Percentiles rank a stretch among this genome's conserved stretches.
Conservation (phyloP, 129 eudicot genomes). For the Lactuca saligna region DNA sequence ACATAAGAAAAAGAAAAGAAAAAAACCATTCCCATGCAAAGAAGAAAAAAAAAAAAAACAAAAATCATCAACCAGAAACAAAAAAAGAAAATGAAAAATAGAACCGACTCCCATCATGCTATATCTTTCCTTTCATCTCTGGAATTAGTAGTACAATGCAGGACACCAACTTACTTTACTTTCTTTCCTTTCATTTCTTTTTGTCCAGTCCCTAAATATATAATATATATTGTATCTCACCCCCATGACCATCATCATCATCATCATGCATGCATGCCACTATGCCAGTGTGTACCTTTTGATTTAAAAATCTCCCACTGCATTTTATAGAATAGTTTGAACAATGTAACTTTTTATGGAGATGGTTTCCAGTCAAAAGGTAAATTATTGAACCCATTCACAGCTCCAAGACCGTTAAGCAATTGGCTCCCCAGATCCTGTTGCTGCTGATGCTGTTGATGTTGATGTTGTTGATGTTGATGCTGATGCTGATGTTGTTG, state of each 20-base stretch:
- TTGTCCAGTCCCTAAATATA: slow-evolving; percentile 20
- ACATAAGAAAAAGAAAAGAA: slow-evolving; percentile 19
- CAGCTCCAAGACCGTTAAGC: slow-evolving; percentile 81
- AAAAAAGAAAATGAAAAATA: background rate
- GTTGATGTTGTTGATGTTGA: slow-evolving; percentile 42
- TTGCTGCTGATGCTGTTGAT: slow-evolving; percentile 37
- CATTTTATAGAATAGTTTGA: slow-evolving; percentile 1
- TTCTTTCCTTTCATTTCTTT: slow-evolving; percentile 22
- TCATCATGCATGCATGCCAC: slow-evolving; percentile 3
- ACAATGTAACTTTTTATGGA: slow-evolving; percentile 38
- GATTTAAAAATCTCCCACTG: slow-evolving; percentile 12
- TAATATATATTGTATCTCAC: background rate
- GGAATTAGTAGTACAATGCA: slow-evolving; percentile 48
- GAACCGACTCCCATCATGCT: slow-evolving; percentile 36
- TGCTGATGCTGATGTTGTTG: slow-evolving; percentile 22
- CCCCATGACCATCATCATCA: slow-evolving; percentile 14
- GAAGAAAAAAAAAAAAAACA: slow-evolving; percentile 32
- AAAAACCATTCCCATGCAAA: slow-evolving; percentile 37
- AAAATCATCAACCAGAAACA: slow-evolving; percentile 9
- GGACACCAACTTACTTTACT: slow-evolving; percentile 5
- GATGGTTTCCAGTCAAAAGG: slow-evolving; percentile 96
- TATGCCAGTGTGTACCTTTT: background rate
- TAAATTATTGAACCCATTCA: slow-evolving; percentile 77
- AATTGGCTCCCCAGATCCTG: slow-evolving; percentile 71
- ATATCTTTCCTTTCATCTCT: slow-evolving; percentile 49